Evolutionary conservation across 2,329 filamentous ascomycete species (phyloP).

Genomic region (Nemania sp.): DNA sequence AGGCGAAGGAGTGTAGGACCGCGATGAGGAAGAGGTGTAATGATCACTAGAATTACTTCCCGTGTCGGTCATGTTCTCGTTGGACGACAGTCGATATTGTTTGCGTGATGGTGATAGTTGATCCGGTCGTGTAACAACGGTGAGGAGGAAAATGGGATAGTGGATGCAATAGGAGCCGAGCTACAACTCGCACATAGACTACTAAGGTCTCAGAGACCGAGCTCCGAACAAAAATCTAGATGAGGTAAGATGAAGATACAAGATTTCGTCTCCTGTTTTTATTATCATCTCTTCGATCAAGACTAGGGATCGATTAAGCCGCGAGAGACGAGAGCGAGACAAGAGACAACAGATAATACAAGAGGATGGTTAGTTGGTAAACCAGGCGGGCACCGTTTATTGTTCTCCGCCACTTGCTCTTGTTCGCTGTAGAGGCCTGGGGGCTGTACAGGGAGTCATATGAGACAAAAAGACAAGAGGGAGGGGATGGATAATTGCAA

Average conservation of each 20-base stretch:
- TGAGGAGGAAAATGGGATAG: slow-evolving; percentile 13
- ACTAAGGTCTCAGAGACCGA: slow-evolving; percentile 28
- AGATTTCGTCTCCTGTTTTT: slow-evolving; percentile 9
- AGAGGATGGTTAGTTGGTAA: slow-evolving; percentile 25
- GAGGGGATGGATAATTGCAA: slow-evolving; percentile 7
- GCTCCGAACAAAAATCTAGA: slow-evolving; percentile 26
- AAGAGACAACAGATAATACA: slow-evolving; percentile 18
- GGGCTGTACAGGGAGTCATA: slow-evolving; percentile 12
- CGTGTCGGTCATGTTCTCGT: slow-evolving; percentile 33
- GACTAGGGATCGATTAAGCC: slow-evolving; percentile 5
- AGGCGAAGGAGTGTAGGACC: slow-evolving; percentile 23
- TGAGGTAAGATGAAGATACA: slow-evolving; percentile 10
- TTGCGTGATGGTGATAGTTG: background rate
- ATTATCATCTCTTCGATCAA: slow-evolving; percentile 7
- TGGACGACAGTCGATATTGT: slow-evolving; percentile 6
- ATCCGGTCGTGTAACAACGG: slow-evolving; percentile 30
- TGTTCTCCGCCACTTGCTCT: slow-evolving; percentile 21
- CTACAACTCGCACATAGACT: slow-evolving; percentile 21
- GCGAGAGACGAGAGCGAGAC: slow-evolving; percentile 24
- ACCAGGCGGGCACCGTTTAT: slow-evolving; percentile 21
- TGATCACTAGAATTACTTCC: slow-evolving; percentile 26
- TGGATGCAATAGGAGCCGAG: slow-evolving; percentile 25
- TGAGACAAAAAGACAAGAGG: slow-evolving; percentile 25
- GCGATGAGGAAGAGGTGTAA: slow-evolving; percentile 29
- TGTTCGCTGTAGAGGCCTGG: slow-evolving; percentile 16